Conservation (phyloP, 805 yeast species). For the Dipodascopsis uninucleata region DNA sequence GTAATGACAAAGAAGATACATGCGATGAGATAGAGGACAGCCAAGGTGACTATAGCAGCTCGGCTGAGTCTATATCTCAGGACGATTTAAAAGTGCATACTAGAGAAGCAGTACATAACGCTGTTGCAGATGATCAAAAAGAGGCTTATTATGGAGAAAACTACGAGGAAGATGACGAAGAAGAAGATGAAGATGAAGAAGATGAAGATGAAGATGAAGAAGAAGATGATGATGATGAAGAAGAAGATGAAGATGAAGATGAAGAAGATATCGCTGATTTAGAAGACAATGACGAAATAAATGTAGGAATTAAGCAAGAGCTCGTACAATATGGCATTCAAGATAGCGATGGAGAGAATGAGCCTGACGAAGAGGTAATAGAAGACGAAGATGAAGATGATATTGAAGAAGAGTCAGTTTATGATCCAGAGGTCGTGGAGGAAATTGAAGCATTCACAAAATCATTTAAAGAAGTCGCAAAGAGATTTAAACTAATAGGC, state of each 20-base stretch:
- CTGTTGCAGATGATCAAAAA: neutral
- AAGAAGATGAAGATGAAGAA: conserved; percentile 10
- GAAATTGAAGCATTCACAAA: conserved; percentile 55
- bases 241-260: conserved; percentile 5
- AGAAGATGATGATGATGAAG: conserved; percentile 2
- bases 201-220: conserved; percentile 1
- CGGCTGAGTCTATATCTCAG: neutral
- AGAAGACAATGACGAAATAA: conserved; percentile 11
- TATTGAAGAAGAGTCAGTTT: conserved; percentile 18
- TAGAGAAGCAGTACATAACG: neutral
- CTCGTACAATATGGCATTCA: neutral
- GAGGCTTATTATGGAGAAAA: conserved; percentile 4
- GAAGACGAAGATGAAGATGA: conserved; percentile 20
- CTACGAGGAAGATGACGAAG: conserved; percentile 13
- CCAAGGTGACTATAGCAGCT: neutral
- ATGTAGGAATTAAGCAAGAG: conserved; percentile 1
- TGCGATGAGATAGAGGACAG: neutral
- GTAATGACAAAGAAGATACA: neutral
- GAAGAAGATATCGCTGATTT: conserved; percentile 7
- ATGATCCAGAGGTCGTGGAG: conserved; percentile 52
- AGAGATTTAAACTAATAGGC: conserved; percentile 49
- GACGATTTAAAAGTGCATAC: neutral
- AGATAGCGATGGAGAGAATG: conserved; percentile 1
- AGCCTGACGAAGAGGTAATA: conserved; percentile 15
- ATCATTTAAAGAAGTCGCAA: conserved; percentile 52